These are phyloP conservation scores for Aspergillus floridensis DNA, from an alignment of 2,329 filamentous ascomycete species.

Conservation along the genomic window DNA sequence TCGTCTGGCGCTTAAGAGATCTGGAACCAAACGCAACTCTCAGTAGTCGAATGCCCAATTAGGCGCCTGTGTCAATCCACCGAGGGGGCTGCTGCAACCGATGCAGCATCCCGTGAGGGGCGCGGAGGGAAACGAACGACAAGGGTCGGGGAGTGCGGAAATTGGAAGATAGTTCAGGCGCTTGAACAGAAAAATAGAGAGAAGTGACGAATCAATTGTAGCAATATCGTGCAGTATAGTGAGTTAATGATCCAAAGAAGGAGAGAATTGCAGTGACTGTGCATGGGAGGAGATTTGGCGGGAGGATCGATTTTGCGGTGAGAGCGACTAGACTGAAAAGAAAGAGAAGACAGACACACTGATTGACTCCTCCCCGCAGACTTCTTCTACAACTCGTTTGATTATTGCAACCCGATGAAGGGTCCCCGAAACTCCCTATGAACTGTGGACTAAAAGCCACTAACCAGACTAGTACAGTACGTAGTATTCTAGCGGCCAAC, in stretches of 20 bases:
- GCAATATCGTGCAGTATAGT: no score
- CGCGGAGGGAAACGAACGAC: constrained; percentile 4
- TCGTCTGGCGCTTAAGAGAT: constrained; percentile 34
- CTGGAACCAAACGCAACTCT: constrained; percentile 18
- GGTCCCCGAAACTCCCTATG: neutral
- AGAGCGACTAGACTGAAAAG: neutral
- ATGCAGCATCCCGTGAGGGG: constrained; percentile 27
- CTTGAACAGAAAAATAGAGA: neutral
- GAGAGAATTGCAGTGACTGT: neutral
- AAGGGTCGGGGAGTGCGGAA: constrained; percentile 3
- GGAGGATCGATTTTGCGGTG: neutral
- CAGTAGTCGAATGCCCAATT: constrained; percentile 25
- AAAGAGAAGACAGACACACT: neutral
- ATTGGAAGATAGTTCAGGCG: constrained; percentile 3
- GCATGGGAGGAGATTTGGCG: neutral
- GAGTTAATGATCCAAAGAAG: neutral
- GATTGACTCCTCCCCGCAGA: neutral
- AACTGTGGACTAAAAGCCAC: neutral
- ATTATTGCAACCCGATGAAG: neutral
- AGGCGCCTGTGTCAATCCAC: constrained; percentile 32
- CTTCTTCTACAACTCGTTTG: no score
- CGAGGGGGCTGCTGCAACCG: constrained; percentile 17
- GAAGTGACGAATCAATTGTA: neutral
- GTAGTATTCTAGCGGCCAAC: neutral
- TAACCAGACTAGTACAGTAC: neutral